Evolutionary conservation across 768 basidiomycete species (phyloP).

Genomic region (Mrakia hoshinonis): DNA sequence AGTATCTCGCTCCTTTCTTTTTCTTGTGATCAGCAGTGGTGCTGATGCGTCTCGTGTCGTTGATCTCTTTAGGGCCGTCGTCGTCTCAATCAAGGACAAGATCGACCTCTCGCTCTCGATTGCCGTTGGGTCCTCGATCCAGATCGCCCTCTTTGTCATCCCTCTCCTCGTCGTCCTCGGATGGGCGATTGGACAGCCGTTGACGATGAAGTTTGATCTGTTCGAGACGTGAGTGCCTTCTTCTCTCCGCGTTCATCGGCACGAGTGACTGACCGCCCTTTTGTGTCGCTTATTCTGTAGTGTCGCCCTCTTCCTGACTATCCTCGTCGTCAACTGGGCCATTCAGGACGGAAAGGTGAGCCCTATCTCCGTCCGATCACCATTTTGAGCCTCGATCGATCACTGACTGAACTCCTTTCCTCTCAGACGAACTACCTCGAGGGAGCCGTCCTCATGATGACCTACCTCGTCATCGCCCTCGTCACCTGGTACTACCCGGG

Average conservation of each 20-base stretch:
- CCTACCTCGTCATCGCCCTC: constrained; percentile 31
- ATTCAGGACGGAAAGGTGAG: constrained; percentile 34
- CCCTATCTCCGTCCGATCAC: not conserved
- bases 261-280: no score
- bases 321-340: constrained; percentile 39
- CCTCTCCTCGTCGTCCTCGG: constrained; percentile 37
- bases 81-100: constrained; percentile 31
- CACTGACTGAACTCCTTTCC: no score
- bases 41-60: no score
- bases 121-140: constrained; percentile 37
- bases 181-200: constrained; percentile 39
- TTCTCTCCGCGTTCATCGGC: no score
- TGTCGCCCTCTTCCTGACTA: constrained; percentile 36
- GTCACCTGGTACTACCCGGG: constrained; percentile 18
- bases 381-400: constrained; percentile 1
- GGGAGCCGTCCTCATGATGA: constrained; percentile 38
- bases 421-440: constrained; percentile 37
- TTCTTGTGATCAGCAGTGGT: no score
- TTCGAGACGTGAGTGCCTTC: constrained; percentile 33
- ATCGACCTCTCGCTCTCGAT: constrained; percentile 32
- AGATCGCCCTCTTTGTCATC: constrained; percentile 37
- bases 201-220: constrained; percentile 38
- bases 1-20: constrained; percentile 1
- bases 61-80: constrained; percentile 17
- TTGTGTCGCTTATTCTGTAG: no score